Percentiles rank a stretch among this genome's conserved stretches.
Conservation (phyloP, 768 basidiomycete genomes). For the Phanerochaete sordida region DNA sequence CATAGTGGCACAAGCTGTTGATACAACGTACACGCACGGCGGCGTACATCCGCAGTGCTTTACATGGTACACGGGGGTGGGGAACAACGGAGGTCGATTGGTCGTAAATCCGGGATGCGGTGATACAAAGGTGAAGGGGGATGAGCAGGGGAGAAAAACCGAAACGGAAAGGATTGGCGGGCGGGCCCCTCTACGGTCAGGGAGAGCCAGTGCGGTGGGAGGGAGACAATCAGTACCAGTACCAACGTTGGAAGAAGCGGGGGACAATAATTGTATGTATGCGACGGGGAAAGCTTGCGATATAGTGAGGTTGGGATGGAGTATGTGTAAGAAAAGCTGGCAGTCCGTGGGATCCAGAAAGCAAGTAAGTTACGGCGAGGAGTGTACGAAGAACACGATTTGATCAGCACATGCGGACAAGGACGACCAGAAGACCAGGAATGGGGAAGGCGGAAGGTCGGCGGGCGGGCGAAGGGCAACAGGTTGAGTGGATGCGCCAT, state of each 20-base stretch:
- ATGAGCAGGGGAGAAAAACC: background rate
- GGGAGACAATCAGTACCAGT: slow-evolving; percentile 8
- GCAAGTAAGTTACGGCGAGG: slow-evolving; percentile 5
- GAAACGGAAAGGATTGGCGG: slow-evolving; percentile 9
- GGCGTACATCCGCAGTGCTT: background rate
- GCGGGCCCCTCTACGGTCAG: slow-evolving; percentile 5
- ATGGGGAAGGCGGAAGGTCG: background rate
- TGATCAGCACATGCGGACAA: slow-evolving; percentile 3
- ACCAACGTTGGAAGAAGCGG: slow-evolving; percentile 8
- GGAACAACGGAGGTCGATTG: slow-evolving; percentile 3
- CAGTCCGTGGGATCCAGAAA: slow-evolving; percentile 6
- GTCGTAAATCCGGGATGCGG: background rate
- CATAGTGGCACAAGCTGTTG: background rate
- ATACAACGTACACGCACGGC: slow-evolving; percentile 1
- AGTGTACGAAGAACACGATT: slow-evolving; percentile 1
- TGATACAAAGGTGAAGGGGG: background rate
- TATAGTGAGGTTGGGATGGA: background rate
- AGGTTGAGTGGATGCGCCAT: background rate
- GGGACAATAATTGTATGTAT: background rate
- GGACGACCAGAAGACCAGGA: background rate
- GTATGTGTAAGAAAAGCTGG: background rate
- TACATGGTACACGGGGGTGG: slow-evolving; percentile 5
- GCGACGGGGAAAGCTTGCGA: background rate
- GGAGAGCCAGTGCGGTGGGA: slow-evolving; percentile 4
- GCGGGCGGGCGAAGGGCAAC: background rate